Conservation (phyloP, 225 moss, liverwort and hornwort species). For the Neckera pumila region DNA sequence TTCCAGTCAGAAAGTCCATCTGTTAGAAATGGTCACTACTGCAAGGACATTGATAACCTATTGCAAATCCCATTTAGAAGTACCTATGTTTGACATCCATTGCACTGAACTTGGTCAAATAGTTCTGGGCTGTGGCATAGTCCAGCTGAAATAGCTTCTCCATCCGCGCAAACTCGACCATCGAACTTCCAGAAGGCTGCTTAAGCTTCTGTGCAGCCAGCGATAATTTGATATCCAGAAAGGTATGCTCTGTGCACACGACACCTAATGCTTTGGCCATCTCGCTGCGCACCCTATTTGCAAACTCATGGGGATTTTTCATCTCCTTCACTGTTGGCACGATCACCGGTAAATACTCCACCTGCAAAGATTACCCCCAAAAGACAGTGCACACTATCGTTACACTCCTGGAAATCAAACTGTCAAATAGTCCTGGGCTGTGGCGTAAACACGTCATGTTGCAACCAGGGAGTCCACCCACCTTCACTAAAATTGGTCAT, state of each 20-base stretch:
- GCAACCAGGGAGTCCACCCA: background rate
- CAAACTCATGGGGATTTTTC: conserved; percentile 39
- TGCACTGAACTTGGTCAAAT: conserved; percentile 39
- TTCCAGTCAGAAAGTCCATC: background rate
- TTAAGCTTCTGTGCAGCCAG: conserved; percentile 38
- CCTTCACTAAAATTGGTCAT: background rate
- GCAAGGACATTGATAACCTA: background rate
- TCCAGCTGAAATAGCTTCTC: conserved; percentile 50
- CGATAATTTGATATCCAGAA: conserved; percentile 42
- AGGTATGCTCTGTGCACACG: conserved; percentile 45
- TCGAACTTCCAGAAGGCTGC: conserved; percentile 27
- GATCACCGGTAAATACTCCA: conserved; percentile 54
- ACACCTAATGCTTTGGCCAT: conserved; percentile 42
- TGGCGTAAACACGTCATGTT: background rate
- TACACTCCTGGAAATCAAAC: background rate
- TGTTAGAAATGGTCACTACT: background rate
- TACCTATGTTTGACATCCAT: conserved; percentile 51
- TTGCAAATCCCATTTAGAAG: background rate
- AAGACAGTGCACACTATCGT: background rate
- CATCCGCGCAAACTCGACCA: conserved; percentile 50
- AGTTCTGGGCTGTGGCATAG: conserved; percentile 32
- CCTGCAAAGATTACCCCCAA: conserved; percentile 4
- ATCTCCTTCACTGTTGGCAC: conserved; percentile 34
- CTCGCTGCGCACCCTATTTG: conserved; percentile 36
- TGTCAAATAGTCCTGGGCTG: background rate